A percentile compares a stretch with the other conserved stretches of the same genome.
Evolutionary conservation across 495 filamentous ascomycete genomes (phyloP).

Genomic region (Penicillium riverlandense): DNA sequence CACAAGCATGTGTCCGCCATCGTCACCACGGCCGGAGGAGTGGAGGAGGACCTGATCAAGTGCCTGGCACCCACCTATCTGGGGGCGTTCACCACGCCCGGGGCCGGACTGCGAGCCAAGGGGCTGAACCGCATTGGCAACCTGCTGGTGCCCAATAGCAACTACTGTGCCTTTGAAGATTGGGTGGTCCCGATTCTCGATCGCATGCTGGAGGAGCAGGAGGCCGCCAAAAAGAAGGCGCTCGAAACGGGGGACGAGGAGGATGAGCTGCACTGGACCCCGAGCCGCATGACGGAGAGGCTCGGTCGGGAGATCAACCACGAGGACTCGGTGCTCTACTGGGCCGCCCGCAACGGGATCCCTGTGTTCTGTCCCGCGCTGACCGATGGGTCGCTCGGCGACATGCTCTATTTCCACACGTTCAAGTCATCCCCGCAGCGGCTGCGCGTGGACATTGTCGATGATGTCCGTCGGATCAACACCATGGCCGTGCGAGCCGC

Average conservation of each 20-base stretch:
- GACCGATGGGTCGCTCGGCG: slow-evolving; percentile 88
- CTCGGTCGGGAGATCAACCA: slow-evolving; percentile 90
- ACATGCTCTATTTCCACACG: slow-evolving; percentile 97
- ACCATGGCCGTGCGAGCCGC: slow-evolving; percentile 78
- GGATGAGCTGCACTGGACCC: slow-evolving; percentile 79
- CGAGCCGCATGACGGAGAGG: slow-evolving; percentile 75
- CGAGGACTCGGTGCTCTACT: slow-evolving; percentile 82
- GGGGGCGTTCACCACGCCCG: slow-evolving; percentile 69
- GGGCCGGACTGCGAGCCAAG: slow-evolving; percentile 66
- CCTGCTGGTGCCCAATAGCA: slow-evolving; percentile 89
- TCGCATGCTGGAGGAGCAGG: slow-evolving; percentile 86
- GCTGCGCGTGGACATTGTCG: slow-evolving; percentile 78
- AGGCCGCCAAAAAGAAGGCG: slow-evolving; percentile 50
- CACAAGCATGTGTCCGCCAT: slow-evolving; percentile 86
- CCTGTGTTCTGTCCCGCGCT: slow-evolving; percentile 94
- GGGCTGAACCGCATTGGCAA: slow-evolving; percentile 96
- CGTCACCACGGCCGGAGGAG: slow-evolving; percentile 92
- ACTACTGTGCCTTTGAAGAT: slow-evolving; percentile 96
- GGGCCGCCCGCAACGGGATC: slow-evolving; percentile 89
- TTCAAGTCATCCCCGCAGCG: slow-evolving; percentile 75
- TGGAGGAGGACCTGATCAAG: slow-evolving; percentile 98
- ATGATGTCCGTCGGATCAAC: slow-evolving; percentile 85
- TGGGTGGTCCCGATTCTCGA: slow-evolving; percentile 93
- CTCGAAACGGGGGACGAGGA: slow-evolving; percentile 47
- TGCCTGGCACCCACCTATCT: slow-evolving; percentile 91